Evolutionary conservation across 176 grass and related monocot species (phyloP).

Genomic region (Pontederia crassipes): DNA sequence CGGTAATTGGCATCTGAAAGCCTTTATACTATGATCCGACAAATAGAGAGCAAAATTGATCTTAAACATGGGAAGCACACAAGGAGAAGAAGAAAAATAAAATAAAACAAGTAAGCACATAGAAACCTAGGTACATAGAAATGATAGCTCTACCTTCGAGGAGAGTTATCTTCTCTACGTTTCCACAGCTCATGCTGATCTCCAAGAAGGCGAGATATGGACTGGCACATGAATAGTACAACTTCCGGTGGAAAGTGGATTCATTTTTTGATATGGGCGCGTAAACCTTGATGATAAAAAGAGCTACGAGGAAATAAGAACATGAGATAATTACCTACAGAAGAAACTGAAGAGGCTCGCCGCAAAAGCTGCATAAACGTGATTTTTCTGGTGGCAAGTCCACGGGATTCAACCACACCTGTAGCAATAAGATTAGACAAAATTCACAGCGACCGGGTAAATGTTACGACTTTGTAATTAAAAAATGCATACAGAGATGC

Average conservation of each 20-base stretch:
- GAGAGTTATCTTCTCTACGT: conserved; percentile 36
- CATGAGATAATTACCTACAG: conserved; percentile 43
- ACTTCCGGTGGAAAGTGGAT: conserved; percentile 55
- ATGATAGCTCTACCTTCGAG: conserved; percentile 43
- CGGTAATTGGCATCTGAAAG: conserved; percentile 80
- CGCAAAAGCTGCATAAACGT: conserved; percentile 52
- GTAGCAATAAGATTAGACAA: neutral
- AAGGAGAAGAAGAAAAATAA: neutral
- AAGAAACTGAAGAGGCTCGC: conserved; percentile 67
- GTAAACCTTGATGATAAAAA: conserved; percentile 39
- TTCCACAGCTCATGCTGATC: conserved; percentile 94
- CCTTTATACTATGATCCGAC: conserved; percentile 40
- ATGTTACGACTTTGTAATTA: neutral
- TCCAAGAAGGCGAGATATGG: conserved; percentile 59
- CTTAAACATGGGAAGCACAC: neutral
- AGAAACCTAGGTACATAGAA: neutral
- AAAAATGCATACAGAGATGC: conserved; percentile 27
- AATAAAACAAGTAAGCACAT: too few relatives aligned
- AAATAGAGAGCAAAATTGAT: neutral
- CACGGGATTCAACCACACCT: conserved; percentile 74
- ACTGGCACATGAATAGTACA: conserved; percentile 88
- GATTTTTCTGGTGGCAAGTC: conserved; percentile 47
- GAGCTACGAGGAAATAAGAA: too few relatives aligned
- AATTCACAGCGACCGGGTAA: neutral
- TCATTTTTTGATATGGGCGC: conserved; percentile 38